These are phyloP conservation scores for Hyparrhenia diplandra DNA, from an alignment of 176 grass and related monocot species.

Conservation along the genomic window DNA sequence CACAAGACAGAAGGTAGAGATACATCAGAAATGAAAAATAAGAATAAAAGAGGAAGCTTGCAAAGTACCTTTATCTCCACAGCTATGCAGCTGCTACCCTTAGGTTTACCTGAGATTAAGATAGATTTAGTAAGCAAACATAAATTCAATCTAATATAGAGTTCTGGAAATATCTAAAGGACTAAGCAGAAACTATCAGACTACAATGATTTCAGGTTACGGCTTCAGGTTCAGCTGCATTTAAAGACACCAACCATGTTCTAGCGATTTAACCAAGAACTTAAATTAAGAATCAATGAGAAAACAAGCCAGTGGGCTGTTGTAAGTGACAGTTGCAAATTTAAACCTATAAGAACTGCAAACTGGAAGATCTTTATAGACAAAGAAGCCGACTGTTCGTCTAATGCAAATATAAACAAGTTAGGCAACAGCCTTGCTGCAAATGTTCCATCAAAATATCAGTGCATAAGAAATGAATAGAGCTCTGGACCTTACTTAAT, in stretches of 20 bases:
- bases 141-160: conserved; percentile 9
- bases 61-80: conserved; percentile 94
- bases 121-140: conserved; percentile 8
- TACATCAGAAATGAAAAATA: no score
- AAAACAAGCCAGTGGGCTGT: not conserved
- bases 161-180: conserved; percentile 5
- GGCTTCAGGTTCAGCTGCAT: not conserved
- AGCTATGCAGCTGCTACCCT: conserved; percentile 51
- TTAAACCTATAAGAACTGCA: not conserved
- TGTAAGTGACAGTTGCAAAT: conserved; percentile 3
- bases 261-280: not conserved
- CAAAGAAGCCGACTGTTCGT: not conserved
- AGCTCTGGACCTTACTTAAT: not conserved
- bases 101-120: conserved; percentile 58
- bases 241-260: not conserved
- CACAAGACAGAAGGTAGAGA: no score
- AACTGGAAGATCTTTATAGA: not conserved
- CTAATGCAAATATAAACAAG: not conserved
- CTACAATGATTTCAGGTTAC: not conserved
- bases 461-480: not conserved
- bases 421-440: not conserved
- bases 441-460: not conserved
- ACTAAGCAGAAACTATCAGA: not conserved
- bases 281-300: not conserved
- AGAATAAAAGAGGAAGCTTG: conserved; percentile 17